Base-by-base conservation (phyloP, 2,329 filamentous ascomycete genomes). In the Tolypocladium album region DNA sequence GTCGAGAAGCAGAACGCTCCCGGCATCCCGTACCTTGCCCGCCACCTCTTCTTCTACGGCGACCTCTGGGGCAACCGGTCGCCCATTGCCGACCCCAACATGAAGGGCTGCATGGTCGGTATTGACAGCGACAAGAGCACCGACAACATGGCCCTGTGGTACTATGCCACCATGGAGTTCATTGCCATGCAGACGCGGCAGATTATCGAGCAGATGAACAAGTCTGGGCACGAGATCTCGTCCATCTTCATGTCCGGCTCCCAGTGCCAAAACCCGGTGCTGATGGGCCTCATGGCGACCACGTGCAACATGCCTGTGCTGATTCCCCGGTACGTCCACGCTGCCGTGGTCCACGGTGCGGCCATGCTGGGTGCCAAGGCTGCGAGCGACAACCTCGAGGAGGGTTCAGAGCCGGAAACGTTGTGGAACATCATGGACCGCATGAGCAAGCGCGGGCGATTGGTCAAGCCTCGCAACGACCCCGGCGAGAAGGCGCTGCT, bases 201-300 rank as follows among this genome's bases (percentile, higher is more conserved):
- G 74, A 99, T 99, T 68, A 83, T 99, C 64, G 88, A 95, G 69
- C 84, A 88, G 42, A 97, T 99, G 92, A 99, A 97, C 79, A 79
- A 83, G 55, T 81, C 91, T 1, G 94, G 94, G 12, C 94, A 99
- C 76, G 79, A 83, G 66, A 92, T 99, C 73, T 86, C 82, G 57
- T 93, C 88, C 64, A 96, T 99, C 75, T 99, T 97, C 84, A 97
- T 99, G 94, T 96, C 91, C 5, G 94, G 94, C 62, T 95, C 90
- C 13, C 94, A 97, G 74, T 99, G 94, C 79, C 92, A 97, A 76
- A 99, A 99, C 74, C 85, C 88, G 40, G 85, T 97, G 62, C 81
- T 99, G 59, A 96, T 99, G 88, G 83, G 86, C 61, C 84, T 99
- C 20, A 88, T 99, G 67, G 92, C 94, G 17, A 94, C 92, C 0